phyloP scores from a whole-genome alignment of 495 filamentous ascomycete genomes.

The Penicillium pancosmium region DNA sequence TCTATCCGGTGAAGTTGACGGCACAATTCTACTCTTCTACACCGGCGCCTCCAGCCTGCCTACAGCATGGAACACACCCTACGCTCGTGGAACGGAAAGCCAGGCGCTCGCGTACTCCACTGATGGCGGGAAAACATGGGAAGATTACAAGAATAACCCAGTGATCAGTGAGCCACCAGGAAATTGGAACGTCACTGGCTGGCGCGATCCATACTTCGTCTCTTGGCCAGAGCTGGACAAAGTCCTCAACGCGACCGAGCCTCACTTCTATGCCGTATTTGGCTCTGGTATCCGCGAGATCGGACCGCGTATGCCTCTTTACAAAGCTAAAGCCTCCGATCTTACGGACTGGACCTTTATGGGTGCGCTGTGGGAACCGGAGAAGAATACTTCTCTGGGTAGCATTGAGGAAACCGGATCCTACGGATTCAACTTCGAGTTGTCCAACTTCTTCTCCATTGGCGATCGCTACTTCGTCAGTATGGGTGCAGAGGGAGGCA shows the following conservation, averaged over 20 bases:
- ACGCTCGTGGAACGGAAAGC: constrained; percentile 18
- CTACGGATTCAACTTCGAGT: constrained; percentile 22
- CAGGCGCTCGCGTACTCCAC: constrained; percentile 18
- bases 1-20: constrained; percentile 15
- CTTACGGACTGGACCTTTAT: constrained; percentile 23
- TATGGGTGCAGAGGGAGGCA: constrained; percentile 23
- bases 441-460: constrained; percentile 23
- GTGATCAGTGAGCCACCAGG: constrained; percentile 15
- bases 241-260: constrained; percentile 12
- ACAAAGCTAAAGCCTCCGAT: constrained; percentile 17
- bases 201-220: constrained; percentile 22
- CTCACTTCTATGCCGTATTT: constrained; percentile 22
- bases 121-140: constrained; percentile 19
- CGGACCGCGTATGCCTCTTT: constrained; percentile 21
- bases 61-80: constrained; percentile 16
- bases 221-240: constrained; percentile 16
- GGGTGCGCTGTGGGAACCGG: constrained; percentile 20
- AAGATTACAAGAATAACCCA: constrained; percentile 20
- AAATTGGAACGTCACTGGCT: constrained; percentile 22
- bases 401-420: constrained; percentile 15
- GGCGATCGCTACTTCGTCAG: constrained; percentile 20
- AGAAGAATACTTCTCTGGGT: constrained; percentile 18
- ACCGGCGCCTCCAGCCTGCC: constrained; percentile 16
- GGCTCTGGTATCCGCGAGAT: constrained; percentile 20
- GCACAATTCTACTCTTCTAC: constrained; percentile 21